Conservation (phyloP, 352 stramenopile species). For the Globisporangium alternatum region DNA sequence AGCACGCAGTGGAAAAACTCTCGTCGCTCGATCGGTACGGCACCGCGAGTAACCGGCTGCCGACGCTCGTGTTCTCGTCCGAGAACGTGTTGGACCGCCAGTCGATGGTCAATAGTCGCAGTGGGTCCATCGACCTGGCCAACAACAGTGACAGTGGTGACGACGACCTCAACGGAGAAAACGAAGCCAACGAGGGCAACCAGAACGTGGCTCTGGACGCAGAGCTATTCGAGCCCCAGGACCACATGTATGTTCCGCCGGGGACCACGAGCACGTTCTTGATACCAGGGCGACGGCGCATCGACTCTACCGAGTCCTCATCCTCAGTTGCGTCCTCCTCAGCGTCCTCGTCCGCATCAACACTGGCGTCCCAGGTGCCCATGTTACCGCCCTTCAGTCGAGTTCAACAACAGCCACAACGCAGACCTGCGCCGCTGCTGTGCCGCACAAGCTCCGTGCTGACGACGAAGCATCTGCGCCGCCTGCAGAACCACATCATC, state of each 20-base stretch:
- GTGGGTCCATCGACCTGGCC: conserved; percentile 23
- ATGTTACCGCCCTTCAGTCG: conserved; percentile 13
- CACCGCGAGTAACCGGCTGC: background rate
- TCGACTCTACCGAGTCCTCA: conserved; percentile 12
- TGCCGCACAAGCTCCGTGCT: conserved; percentile 23
- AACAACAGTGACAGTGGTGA: conserved; percentile 14
- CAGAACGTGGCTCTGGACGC: background rate
- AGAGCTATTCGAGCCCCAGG: background rate
- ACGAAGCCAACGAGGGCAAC: background rate
- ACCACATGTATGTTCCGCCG: conserved; percentile 4
- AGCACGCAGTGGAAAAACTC: conserved; percentile 39
- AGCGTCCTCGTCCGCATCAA: background rate
- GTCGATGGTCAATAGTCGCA: conserved; percentile 31
- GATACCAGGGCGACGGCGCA: background rate
- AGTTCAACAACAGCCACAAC: background rate
- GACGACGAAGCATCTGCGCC: conserved; percentile 10
- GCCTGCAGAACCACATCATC: conserved; percentile 36
- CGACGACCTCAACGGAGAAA: conserved; percentile 3
- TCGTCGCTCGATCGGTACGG: conserved; percentile 5
- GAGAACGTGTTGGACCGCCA: conserved; percentile 48
- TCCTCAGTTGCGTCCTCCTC: conserved; percentile 6
- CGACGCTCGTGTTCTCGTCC: conserved; percentile 49
- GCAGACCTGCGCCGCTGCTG: background rate
- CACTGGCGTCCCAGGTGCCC: background rate
- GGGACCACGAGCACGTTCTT: background rate